phyloP scores from a whole-genome alignment of 2,329 filamentous ascomycete genomes.

The Trichophyton rubrum region DNA sequence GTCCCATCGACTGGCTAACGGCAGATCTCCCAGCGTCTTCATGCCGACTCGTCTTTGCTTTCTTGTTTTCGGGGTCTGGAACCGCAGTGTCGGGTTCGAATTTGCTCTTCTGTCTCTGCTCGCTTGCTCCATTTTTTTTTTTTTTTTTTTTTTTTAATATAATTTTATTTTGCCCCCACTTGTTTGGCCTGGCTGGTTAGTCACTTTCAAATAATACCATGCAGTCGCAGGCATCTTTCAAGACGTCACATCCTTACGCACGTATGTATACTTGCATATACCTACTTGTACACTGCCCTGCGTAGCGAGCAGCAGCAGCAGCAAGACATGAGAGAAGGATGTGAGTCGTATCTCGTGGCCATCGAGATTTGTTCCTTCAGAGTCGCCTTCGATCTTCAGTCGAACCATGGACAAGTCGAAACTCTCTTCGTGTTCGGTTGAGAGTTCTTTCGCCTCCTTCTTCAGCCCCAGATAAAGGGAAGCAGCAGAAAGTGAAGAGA shows the following conservation, averaged over 20 bases:
- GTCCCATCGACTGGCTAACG: background rate
- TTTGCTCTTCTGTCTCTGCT: background rate
- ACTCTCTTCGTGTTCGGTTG: background rate
- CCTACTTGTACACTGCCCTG: too few species aligned
- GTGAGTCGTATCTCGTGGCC: background rate
- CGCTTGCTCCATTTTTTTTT: background rate
- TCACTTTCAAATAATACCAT: too few species aligned
- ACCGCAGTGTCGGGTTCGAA: background rate
- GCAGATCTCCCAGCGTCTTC: background rate
- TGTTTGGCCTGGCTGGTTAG: background rate
- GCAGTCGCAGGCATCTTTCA: too few species aligned
- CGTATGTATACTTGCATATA: too few species aligned
- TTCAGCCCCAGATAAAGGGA: background rate
- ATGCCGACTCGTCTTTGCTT: background rate
- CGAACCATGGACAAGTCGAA: background rate
- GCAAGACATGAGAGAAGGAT: too few species aligned
- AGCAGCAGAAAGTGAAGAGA: too few species aligned
- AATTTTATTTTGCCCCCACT: background rate
- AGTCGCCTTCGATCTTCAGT: background rate
- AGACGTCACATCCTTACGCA: too few species aligned
- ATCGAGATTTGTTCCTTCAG: background rate
- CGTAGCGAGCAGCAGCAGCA: too few species aligned
- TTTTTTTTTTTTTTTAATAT: background rate
- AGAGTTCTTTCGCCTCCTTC: background rate
- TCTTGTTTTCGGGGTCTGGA: background rate